phyloP scores from a whole-genome alignment of 441 rosid species.

The Pelargonium cotyledonis region DNA sequence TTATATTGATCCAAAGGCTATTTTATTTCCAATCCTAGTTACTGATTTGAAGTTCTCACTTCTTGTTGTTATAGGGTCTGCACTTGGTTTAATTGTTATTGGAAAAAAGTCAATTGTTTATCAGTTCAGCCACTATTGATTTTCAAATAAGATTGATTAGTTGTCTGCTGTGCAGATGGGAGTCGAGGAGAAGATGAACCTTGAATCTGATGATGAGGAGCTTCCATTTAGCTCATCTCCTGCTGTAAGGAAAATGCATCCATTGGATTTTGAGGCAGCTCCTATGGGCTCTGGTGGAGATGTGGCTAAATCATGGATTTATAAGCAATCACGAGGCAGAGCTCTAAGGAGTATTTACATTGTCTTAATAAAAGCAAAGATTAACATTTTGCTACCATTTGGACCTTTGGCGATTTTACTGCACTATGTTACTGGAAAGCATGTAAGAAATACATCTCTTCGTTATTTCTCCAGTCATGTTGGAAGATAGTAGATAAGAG shows the following conservation, averaged over 20 bases:
- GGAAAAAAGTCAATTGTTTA: too few species aligned
- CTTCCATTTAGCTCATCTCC: slow-evolving; percentile 38
- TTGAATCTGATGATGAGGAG: slow-evolving; percentile 32
- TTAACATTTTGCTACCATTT: slow-evolving; percentile 28
- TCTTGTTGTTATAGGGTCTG: too few species aligned
- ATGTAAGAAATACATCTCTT: slow-evolving; percentile 20
- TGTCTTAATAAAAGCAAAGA: slow-evolving; percentile 33
- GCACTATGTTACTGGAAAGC: slow-evolving; percentile 25
- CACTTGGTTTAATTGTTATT: too few species aligned
- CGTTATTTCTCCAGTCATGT: neutral
- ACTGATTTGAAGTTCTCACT: too few species aligned
- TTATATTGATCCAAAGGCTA: too few species aligned
- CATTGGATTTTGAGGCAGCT: slow-evolving; percentile 26
- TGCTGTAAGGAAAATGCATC: slow-evolving; percentile 20
- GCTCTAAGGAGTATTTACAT: slow-evolving; percentile 26
- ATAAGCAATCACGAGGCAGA: slow-evolving; percentile 20
- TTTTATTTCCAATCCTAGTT: too few species aligned
- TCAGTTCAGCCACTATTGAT: neutral
- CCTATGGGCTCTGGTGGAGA: slow-evolving; percentile 3
- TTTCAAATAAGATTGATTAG: neutral
- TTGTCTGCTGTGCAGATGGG: slow-evolving; percentile 29
- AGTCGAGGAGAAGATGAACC: slow-evolving; percentile 27
- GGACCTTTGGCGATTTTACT: slow-evolving; percentile 28
- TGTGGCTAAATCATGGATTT: slow-evolving; percentile 22
- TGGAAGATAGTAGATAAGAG: neutral